phyloP scores from a whole-genome alignment of 345 rosid species.

The Salix caprea region DNA sequence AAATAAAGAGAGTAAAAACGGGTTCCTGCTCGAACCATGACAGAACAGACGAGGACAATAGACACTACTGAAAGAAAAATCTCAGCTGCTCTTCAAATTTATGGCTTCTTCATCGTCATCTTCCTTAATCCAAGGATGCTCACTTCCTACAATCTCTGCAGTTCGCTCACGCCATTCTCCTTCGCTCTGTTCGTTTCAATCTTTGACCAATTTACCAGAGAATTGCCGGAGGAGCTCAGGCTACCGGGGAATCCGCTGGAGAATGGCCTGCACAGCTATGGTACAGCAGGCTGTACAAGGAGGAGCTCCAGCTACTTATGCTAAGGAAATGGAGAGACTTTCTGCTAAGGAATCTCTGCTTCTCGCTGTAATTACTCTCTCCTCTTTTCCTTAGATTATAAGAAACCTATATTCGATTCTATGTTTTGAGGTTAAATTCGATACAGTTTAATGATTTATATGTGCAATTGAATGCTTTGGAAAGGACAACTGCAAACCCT shows the following conservation, averaged over 20 bases:
- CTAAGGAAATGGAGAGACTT: slow-evolving; percentile 94
- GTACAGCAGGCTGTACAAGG: slow-evolving; percentile 68
- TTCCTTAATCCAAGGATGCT: not conserved
- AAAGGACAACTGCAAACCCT: not conserved
- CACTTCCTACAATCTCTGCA: not conserved
- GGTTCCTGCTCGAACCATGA: not conserved
- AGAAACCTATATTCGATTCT: not conserved
- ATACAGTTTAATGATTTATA: not conserved
- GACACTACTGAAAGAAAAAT: not conserved
- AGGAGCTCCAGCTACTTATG: slow-evolving; percentile 74
- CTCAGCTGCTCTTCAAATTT: not conserved
- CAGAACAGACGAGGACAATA: not conserved
- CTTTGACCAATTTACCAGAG: not conserved
- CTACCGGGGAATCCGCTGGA: not conserved
- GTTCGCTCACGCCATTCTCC: not conserved
- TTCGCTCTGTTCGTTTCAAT: not conserved
- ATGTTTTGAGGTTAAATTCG: not conserved
- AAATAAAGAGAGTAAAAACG: not conserved
- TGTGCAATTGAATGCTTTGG: not conserved
- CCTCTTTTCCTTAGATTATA: not conserved
- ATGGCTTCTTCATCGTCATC: slow-evolving; percentile 17
- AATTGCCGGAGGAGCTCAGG: not conserved
- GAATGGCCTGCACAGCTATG: slow-evolving; percentile 40
- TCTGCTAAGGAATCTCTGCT: slow-evolving; percentile 94
- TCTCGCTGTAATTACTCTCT: slow-evolving; percentile 56